A percentile compares a stretch with the other conserved stretches of the same genome.
These are phyloP conservation scores for Trichoderma cornu-damae DNA, from an alignment of 2,329 filamentous ascomycete genomes.

Conservation along the genomic window DNA sequence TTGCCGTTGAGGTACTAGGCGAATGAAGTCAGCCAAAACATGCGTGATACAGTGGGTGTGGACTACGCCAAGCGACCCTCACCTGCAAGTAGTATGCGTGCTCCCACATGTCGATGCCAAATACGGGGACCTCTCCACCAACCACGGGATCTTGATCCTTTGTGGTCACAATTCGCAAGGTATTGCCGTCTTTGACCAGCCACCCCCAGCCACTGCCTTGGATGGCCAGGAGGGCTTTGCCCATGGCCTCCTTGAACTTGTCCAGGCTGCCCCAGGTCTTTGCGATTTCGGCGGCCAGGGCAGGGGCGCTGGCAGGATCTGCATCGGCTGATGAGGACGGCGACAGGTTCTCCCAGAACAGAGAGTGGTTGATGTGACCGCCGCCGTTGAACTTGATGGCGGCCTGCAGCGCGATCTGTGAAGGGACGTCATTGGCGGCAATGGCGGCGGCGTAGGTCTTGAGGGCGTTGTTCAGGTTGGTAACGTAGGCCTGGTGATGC, in stretches of 20 bases:
- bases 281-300: constrained; percentile 56
- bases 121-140: constrained; percentile 58
- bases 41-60: neutral
- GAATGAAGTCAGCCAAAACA: neutral
- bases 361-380: constrained; percentile 86
- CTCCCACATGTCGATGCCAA: constrained; percentile 89
- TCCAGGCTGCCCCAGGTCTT: constrained; percentile 64
- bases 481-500: constrained; percentile 75
- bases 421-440: constrained; percentile 52
- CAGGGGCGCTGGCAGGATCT: constrained; percentile 50
- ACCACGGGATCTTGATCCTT: constrained; percentile 80
- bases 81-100: constrained; percentile 86
- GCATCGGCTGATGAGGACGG: constrained; percentile 56
- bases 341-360: constrained; percentile 84
- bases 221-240: constrained; percentile 59
- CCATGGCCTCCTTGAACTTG: constrained; percentile 61
- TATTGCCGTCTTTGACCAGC: constrained; percentile 62
- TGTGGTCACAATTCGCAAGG: constrained; percentile 69
- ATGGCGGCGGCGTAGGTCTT: constrained; percentile 54
- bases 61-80: neutral
- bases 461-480: constrained; percentile 65
- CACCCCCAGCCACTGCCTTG: constrained; percentile 88
- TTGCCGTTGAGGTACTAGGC: constrained; percentile 72
- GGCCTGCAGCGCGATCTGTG: constrained; percentile 62
- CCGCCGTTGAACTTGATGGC: constrained; percentile 84